A percentile compares a stretch with the other conserved stretches of the same genome.
Evolutionary conservation across 495 filamentous ascomycete genomes (phyloP).

Genomic region (Hyaloscypha finlandica): DNA sequence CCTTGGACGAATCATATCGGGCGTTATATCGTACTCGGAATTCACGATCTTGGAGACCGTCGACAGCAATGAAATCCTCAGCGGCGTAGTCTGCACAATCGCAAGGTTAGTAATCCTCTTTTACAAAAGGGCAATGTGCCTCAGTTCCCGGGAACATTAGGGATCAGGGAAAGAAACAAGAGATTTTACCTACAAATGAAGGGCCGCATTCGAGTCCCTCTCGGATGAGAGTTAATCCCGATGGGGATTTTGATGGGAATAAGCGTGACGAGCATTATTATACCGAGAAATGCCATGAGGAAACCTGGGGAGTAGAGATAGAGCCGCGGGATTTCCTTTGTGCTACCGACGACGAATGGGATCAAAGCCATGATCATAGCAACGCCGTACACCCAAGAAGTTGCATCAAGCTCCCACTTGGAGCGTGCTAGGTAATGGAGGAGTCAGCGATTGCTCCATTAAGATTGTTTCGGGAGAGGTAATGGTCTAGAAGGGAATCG

Average conservation of each 20-base stretch:
- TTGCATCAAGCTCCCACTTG: conserved; percentile 21
- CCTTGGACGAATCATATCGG: conserved; percentile 17
- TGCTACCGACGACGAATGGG: conserved; percentile 21
- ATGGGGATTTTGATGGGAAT: conserved; percentile 23
- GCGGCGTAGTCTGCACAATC: conserved; percentile 14
- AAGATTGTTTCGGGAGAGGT: no score
- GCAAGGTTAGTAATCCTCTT: no score
- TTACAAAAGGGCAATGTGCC: no score
- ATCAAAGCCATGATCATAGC: conserved; percentile 22
- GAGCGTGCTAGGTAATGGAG: conserved; percentile 8
- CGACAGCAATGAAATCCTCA: conserved; percentile 26
- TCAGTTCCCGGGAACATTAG: no score
- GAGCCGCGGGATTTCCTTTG: conserved; percentile 13
- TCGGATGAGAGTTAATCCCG: conserved; percentile 23
- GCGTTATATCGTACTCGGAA: conserved; percentile 25
- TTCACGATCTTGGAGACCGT: conserved; percentile 22
- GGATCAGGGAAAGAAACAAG: background rate
- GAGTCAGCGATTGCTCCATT: no score
- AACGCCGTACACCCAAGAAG: conserved; percentile 23
- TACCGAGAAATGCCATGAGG: conserved; percentile 26
- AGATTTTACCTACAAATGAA: conserved; percentile 14
- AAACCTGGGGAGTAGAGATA: conserved; percentile 23
- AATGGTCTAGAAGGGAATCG: no score
- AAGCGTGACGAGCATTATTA: conserved; percentile 21
- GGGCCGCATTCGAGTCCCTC: conserved; percentile 19